Conservation (phyloP, 257 asterid species). For the Jacaranda mimosifolia region DNA sequence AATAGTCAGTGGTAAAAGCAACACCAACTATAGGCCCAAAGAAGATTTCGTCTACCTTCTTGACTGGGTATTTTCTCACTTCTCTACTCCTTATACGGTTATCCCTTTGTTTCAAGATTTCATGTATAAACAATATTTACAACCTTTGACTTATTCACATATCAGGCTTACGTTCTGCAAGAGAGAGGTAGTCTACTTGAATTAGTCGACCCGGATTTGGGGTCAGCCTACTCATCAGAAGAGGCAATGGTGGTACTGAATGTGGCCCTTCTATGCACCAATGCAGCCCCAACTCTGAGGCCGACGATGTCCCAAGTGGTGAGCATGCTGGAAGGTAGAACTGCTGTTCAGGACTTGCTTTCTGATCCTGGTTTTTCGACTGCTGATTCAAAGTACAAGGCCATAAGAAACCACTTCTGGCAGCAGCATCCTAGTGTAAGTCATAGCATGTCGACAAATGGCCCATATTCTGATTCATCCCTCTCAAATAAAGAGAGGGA, state of each 20-base stretch:
- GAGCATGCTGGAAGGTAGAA: slow-evolving; percentile 93
- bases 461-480: slow-evolving; percentile 58
- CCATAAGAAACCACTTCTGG: slow-evolving; percentile 89
- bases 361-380: slow-evolving; percentile 82
- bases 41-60: slow-evolving; percentile 87
- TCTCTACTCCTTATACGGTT: slow-evolving; percentile 1
- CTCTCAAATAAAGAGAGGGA: slow-evolving; percentile 48
- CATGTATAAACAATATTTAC: too few species aligned
- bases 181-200: slow-evolving; percentile 77
- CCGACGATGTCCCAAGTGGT: slow-evolving; percentile 92
- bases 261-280: slow-evolving; percentile 85
- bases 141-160: background rate
- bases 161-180: slow-evolving; percentile 89
- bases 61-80: slow-evolving; percentile 66
- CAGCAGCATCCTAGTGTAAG: slow-evolving; percentile 65
- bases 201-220: slow-evolving; percentile 79
- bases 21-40: slow-evolving; percentile 77
- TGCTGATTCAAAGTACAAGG: slow-evolving; percentile 58
- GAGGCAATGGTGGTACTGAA: slow-evolving; percentile 75
- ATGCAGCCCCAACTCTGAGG: slow-evolving; percentile 84
- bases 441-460: slow-evolving; percentile 64
- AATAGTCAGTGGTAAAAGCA: slow-evolving; percentile 91
- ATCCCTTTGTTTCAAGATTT: slow-evolving; percentile 5
- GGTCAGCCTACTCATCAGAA: slow-evolving; percentile 64
- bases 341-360: slow-evolving; percentile 74